Evolutionary conservation across 495 filamentous ascomycete species (phyloP).

Genomic region (Cercophora newfieldiana): DNA sequence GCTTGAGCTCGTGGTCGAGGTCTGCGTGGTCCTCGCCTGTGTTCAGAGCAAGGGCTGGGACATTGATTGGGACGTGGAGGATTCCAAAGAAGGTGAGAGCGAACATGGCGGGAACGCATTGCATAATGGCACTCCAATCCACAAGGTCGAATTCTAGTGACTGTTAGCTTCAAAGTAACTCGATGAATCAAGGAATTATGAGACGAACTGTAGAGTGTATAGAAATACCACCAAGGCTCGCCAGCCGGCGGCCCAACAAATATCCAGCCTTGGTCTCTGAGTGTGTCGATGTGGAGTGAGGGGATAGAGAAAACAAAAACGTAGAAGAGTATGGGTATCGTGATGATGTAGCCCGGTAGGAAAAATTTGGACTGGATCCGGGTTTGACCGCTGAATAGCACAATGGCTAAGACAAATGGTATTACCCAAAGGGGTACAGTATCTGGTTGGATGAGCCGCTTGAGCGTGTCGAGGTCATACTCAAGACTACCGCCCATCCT

Average conservation of each 20-base stretch:
- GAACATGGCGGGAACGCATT: conserved; percentile 91
- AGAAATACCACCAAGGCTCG: conserved; percentile 96
- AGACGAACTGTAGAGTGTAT: conserved; percentile 80
- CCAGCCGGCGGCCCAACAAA: conserved; percentile 80
- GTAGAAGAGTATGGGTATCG: conserved; percentile 80
- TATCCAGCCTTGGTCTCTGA: conserved; percentile 80
- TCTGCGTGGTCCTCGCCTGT: conserved; percentile 88
- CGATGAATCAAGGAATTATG: neutral
- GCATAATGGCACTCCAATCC: conserved; percentile 75
- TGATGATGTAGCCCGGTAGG: conserved; percentile 82
- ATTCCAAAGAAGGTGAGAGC: conserved; percentile 97
- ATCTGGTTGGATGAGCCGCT: conserved; percentile 66
- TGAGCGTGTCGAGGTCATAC: conserved; percentile 73
- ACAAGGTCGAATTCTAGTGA: conserved; percentile 25
- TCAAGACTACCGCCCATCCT: conserved; percentile 79
- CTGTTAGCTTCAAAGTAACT: neutral
- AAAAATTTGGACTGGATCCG: conserved; percentile 77
- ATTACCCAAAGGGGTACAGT: conserved; percentile 81
- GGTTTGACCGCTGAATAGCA: conserved; percentile 72
- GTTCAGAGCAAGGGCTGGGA: conserved; percentile 85
- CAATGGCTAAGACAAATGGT: conserved; percentile 72
- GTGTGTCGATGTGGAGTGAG: conserved; percentile 57
- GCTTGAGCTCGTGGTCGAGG: conserved; percentile 86
- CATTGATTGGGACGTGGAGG: conserved; percentile 96
- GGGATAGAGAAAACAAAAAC: conserved; percentile 68